phyloP scores from a whole-genome alignment of 2,329 filamentous ascomycete genomes.

The Fusarium solani-melongenae region DNA sequence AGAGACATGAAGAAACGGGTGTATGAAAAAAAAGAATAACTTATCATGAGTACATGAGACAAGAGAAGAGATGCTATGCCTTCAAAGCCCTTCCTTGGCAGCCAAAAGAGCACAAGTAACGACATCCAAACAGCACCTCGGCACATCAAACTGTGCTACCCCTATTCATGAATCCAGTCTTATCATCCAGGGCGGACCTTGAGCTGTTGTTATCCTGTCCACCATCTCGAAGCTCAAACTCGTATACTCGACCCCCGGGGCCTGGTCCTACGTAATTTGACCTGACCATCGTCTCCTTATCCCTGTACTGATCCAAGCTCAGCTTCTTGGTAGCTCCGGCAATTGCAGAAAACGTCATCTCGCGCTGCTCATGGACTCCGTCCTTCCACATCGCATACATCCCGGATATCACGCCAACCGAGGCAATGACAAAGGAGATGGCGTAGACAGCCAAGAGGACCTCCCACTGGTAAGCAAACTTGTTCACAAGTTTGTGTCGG shows the following conservation, averaged over 20 bases:
- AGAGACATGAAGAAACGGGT: neutral
- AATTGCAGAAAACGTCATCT: slow-evolving; percentile 32
- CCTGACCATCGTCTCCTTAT: neutral
- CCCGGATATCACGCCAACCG: slow-evolving; percentile 15
- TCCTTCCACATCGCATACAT: slow-evolving; percentile 29
- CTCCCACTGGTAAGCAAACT: slow-evolving; percentile 28
- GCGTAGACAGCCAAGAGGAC: slow-evolving; percentile 21
- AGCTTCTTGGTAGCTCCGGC: slow-evolving; percentile 10
- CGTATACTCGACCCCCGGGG: neutral
- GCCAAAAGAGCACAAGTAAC: neutral
- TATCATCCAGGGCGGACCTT: neutral
- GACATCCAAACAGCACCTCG: too few species aligned
- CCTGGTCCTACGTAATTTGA: neutral
- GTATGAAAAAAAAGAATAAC: neutral
- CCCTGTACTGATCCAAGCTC: neutral
- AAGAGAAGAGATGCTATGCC: neutral
- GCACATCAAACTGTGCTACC: neutral
- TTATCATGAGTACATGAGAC: neutral
- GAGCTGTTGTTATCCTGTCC: neutral
- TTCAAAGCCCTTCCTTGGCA: neutral
- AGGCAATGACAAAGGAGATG: slow-evolving; percentile 17
- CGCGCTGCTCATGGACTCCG: slow-evolving; percentile 26
- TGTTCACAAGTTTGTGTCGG: slow-evolving; percentile 15
- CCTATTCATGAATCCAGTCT: neutral
- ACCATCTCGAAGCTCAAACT: neutral